Evolutionary conservation across 2,329 filamentous ascomycete species (phyloP).

Genomic region (Didymellaceae sp.): DNA sequence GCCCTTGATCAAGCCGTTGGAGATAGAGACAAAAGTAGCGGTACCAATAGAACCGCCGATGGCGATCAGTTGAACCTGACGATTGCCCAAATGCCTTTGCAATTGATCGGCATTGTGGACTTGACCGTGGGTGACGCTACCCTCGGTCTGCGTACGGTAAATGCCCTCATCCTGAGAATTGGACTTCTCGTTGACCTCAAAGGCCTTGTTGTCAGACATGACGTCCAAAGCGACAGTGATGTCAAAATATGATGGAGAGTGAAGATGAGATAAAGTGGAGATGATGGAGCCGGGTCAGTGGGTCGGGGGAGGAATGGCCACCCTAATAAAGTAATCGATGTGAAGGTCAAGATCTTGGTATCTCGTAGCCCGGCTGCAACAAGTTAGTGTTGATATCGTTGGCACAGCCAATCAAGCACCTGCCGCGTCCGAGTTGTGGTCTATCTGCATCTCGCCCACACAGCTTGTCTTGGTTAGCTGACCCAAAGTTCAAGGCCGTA

Average conservation of each 20-base stretch:
- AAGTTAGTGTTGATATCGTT: conserved; percentile 5
- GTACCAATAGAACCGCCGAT: conserved; percentile 44
- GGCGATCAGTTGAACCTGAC: conserved; percentile 43
- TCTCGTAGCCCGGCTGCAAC: not conserved
- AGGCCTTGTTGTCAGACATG: conserved; percentile 22
- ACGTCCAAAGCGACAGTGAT: not conserved
- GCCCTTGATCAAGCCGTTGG: conserved; percentile 56
- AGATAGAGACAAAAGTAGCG: conserved; percentile 65
- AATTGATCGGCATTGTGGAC: conserved; percentile 34
- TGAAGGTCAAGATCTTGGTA: conserved; percentile 14
- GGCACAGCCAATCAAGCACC: not conserved
- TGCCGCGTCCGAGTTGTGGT: not conserved
- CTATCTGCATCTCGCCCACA: conserved; percentile 2
- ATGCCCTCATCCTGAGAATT: conserved; percentile 16
- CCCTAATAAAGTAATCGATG: conserved; percentile 5
- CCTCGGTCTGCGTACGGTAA: conserved; percentile 16
- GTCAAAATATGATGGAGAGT: conserved; percentile 1
- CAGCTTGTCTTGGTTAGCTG: conserved; percentile 1
- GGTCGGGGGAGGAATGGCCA: not conserved
- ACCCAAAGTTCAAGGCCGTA: not conserved
- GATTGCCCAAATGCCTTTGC: conserved; percentile 53
- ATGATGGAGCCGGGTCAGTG: conserved; percentile 8
- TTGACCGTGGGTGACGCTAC: conserved; percentile 8
- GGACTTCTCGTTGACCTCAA: conserved; percentile 16
- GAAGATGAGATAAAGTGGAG: conserved; percentile 4